phyloP scores from a whole-genome alignment of 768 basidiomycete species.

The Mycena rosella region DNA sequence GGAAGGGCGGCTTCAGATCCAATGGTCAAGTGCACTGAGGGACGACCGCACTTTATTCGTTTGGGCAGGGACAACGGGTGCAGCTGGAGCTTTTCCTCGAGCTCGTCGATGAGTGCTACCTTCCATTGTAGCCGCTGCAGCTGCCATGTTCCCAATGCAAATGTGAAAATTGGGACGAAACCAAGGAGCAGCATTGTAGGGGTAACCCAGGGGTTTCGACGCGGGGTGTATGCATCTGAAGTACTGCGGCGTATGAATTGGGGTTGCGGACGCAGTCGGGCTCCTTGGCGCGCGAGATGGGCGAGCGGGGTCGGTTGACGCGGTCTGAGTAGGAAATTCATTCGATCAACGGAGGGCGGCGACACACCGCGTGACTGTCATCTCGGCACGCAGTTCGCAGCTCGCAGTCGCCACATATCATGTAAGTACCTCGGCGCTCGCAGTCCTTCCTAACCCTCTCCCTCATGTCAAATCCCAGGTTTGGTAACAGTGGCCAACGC shows the following conservation, averaged over 20 bases:
- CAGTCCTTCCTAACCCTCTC: not conserved
- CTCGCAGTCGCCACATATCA: conserved; percentile 8
- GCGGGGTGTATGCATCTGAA: conserved; percentile 65
- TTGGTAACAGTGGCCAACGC: conserved; percentile 46
- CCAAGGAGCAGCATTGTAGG: conserved; percentile 83
- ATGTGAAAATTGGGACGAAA: conserved; percentile 91
- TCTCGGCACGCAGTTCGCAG: too few relatives aligned
- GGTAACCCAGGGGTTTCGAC: conserved; percentile 71
- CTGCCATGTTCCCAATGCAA: conserved; percentile 94
- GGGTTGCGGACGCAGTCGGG: conserved; percentile 12
- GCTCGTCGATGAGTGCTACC: conserved; percentile 90
- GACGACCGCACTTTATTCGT: conserved; percentile 81
- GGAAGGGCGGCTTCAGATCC: conserved; percentile 38
- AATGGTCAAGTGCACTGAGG: conserved; percentile 35
- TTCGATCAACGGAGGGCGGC: not conserved
- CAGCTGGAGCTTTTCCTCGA: conserved; percentile 89
- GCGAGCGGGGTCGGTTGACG: conserved; percentile 31
- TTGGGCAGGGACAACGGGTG: conserved; percentile 84
- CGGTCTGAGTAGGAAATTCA: conserved; percentile 30
- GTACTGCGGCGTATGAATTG: conserved; percentile 18
- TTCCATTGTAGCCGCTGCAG: conserved; percentile 96
- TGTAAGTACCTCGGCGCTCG: conserved; percentile 11
- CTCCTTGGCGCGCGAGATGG: conserved; percentile 1
- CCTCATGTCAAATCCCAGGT: conserved; percentile 47
- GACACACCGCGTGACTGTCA: not conserved